Evolutionary conservation across 768 basidiomycete species (phyloP), one percentile per base, ranked within the genome.

Genomic region (Lactarius evosmus): DNA sequence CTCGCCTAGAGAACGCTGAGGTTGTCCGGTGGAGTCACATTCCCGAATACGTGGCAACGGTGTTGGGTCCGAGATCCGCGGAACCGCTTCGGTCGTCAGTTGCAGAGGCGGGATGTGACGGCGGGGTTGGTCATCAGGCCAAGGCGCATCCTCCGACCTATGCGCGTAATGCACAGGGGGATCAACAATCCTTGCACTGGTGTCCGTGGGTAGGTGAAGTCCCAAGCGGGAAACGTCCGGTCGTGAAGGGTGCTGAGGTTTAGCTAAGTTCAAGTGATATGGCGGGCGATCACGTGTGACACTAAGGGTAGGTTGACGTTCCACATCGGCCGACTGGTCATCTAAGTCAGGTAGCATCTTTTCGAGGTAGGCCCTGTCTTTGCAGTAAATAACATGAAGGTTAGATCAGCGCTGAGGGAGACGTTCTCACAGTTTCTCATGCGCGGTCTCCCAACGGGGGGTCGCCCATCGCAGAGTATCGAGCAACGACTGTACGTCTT

Each of bases 401-500:
- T 5, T 2, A 25, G 22, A 29, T 51, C 16, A 6, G 27, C 2
- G 19, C 29, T 19, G 25, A 27, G 27, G 41, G 4, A 36, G 32
- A 50, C 11, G 7, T 9, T 7, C 63, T 53, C 46, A 67, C 67
- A 68, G 17, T 38, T 9, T 61, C 16, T 66, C 65, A 32, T 62
- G 56, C 1, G 66, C 68, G 0, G 53, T 64, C 40, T 69, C 68
- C 68, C 68, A 69, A 29, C 68, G 57, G 7, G 66, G 60, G 14
- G 40, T 56, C 0, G 66, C 68, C 66, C 68, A 67, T 53, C 58
- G 56, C n/a, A 69, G 34, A n/a, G 62, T 60, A 9, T 38, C 33
- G 19, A 69, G 29, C 12, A 69, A 53, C 27, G 38, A 56, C 4
- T 58, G 38, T 19, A 69, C 11, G 32, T 69, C 66, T 19, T 61